These are phyloP conservation scores for Nemania sp. DNA, from an alignment of 2,329 filamentous ascomycete species.

Conservation along the genomic window DNA sequence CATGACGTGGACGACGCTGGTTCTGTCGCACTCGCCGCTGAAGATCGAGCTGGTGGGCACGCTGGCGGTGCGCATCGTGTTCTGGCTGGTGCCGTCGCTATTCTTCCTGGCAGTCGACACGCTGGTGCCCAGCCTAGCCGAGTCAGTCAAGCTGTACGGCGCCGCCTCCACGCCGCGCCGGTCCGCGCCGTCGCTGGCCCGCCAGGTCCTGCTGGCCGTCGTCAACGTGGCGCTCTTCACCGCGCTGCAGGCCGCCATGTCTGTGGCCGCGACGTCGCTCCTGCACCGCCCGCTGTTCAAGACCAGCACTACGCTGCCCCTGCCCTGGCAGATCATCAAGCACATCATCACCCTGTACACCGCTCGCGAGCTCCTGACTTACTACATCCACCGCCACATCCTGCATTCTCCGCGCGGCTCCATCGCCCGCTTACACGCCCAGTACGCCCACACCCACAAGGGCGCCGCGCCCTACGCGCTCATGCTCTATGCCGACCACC, in stretches of 20 bases:
- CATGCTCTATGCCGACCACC: slow-evolving; percentile 69
- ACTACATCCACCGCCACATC: slow-evolving; percentile 72
- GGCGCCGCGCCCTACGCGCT: slow-evolving; percentile 62
- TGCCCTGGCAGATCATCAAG: slow-evolving; percentile 58
- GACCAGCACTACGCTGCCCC: slow-evolving; percentile 52
- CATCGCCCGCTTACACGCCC: slow-evolving; percentile 47
- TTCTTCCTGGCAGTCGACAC: slow-evolving; percentile 75
- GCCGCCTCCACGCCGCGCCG: slow-evolving; percentile 53
- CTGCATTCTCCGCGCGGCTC: slow-evolving; percentile 60
- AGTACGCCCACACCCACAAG: slow-evolving; percentile 55
- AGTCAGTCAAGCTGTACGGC: slow-evolving; percentile 69
- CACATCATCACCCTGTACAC: slow-evolving; percentile 50
- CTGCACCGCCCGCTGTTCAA: slow-evolving; percentile 49
- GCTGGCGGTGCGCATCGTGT: slow-evolving; percentile 65
- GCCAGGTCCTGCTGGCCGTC: slow-evolving; percentile 47
- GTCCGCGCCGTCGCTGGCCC: slow-evolving; percentile 39
- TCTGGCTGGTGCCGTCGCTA: slow-evolving; percentile 74
- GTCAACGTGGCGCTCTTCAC: slow-evolving; percentile 51
- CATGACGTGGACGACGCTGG: slow-evolving; percentile 84
- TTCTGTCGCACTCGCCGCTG: slow-evolving; percentile 74
- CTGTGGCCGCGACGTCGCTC: slow-evolving; percentile 41
- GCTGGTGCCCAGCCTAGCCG: slow-evolving; percentile 68
- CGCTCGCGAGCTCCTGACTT: slow-evolving; percentile 64
- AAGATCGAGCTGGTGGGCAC: slow-evolving; percentile 75
- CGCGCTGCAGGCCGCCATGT: slow-evolving; percentile 48